Conservation (phyloP, 1,139 yeast genomes). For the Magnusiomyces suaveolens region DNA sequence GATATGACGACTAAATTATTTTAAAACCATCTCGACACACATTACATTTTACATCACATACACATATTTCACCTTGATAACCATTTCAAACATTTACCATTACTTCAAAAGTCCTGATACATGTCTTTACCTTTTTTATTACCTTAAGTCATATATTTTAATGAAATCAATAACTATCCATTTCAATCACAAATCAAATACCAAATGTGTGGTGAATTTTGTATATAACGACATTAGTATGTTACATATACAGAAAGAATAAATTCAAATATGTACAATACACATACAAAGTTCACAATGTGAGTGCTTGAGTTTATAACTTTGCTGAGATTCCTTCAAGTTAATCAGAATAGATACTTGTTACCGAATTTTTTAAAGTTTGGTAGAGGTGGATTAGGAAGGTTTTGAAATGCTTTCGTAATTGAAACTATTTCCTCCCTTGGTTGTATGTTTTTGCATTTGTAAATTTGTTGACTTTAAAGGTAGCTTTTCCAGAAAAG, state of each 20-base stretch:
- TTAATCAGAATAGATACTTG: conserved; percentile 30
- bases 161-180: no score
- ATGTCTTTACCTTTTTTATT: neutral
- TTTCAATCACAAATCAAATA: neutral
- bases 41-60: no score
- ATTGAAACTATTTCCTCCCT: conserved; percentile 37
- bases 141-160: neutral
- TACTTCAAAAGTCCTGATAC: no score
- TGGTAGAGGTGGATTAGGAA: conserved; percentile 22
- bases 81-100: no score
- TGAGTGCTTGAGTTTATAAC: neutral
- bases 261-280: neutral
- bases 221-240: no score
- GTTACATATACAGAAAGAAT: neutral
- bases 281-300: neutral
- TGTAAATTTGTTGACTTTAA: conserved; percentile 50
- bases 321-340: neutral
- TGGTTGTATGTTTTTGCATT: conserved; percentile 43
- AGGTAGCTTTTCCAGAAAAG: conserved; percentile 70
- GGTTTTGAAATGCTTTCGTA: conserved; percentile 24
- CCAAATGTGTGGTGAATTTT: neutral
- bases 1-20: conserved; percentile 33
- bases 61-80: no score
- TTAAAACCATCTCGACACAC: conserved; percentile 9
- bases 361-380: conserved; percentile 20